A percentile compares a stretch with the other conserved stretches of the same genome.
phyloP scores from a whole-genome alignment of 1,139 yeast genomes.

The Scheffersomyces quercinus region DNA sequence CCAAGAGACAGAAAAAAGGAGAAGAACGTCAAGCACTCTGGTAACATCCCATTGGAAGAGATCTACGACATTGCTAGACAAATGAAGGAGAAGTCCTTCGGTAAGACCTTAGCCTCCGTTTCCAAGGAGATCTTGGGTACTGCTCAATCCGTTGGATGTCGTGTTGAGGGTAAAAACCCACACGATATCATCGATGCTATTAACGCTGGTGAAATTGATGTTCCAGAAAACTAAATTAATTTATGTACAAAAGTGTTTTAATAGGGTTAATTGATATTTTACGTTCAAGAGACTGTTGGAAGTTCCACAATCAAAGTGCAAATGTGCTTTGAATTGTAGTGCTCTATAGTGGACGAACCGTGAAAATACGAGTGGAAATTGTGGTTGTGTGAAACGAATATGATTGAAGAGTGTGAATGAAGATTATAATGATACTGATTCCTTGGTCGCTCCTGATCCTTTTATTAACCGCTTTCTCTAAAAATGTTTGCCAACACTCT shows the following conservation, averaged over 20 bases:
- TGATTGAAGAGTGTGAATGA: no score
- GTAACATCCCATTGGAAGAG: slow-evolving; percentile 97
- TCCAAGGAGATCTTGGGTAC: slow-evolving; percentile 99
- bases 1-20: slow-evolving; percentile 99
- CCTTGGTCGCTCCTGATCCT: no score
- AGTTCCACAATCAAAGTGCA: no score
- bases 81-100: slow-evolving; percentile 97
- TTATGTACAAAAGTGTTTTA: slow-evolving; percentile 38
- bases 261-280: slow-evolving; percentile 35
- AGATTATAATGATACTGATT: no score
- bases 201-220: slow-evolving; percentile 97
- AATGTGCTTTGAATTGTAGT: no score
- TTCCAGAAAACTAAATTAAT: slow-evolving; percentile 74
- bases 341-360: no score
- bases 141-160: slow-evolving; percentile 99
- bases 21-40: slow-evolving; percentile 99
- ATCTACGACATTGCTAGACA: slow-evolving; percentile 96
- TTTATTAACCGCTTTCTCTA: not conserved
- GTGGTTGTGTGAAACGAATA: no score
- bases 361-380: no score
- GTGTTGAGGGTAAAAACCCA: slow-evolving; percentile 99
- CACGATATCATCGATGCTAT: slow-evolving; percentile 98
- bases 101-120: slow-evolving; percentile 95
- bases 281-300: slow-evolving; percentile 5
- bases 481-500: slow-evolving; percentile 88